Evolutionary conservation across 2,329 filamentous ascomycete species (phyloP).

Genomic region (Colletotrichum chrysophilum): DNA sequence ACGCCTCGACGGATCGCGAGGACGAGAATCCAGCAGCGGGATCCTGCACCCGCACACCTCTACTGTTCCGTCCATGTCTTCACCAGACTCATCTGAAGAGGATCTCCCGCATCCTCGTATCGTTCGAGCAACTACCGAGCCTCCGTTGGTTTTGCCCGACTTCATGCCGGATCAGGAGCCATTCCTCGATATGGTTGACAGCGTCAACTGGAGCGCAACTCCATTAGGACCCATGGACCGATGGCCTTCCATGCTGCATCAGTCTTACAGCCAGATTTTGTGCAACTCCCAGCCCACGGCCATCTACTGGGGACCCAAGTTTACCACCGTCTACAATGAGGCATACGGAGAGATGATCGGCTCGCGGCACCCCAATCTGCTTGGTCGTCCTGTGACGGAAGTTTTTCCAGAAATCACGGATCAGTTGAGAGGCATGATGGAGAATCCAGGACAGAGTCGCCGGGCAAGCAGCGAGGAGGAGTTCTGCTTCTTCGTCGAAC

Average conservation of each 20-base stretch:
- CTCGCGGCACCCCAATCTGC: constrained; percentile 66
- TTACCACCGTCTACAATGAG: constrained; percentile 71
- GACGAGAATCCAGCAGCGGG: constrained; percentile 11
- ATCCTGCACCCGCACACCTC: background rate
- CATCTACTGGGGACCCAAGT: constrained; percentile 69
- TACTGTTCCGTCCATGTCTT: background rate
- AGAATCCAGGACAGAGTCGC: constrained; percentile 31
- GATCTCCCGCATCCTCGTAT: constrained; percentile 25
- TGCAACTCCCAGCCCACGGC: constrained; percentile 55
- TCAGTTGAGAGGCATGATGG: constrained; percentile 52
- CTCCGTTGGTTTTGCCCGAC: constrained; percentile 35
- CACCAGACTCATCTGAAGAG: background rate
- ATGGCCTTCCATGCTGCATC: constrained; percentile 53
- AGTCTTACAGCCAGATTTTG: constrained; percentile 48
- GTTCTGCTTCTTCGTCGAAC: constrained; percentile 50
- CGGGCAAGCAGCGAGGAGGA: constrained; percentile 45
- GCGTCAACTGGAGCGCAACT: constrained; percentile 51
- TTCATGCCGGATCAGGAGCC: constrained; percentile 40
- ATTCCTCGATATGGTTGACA: constrained; percentile 44
- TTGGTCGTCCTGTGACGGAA: constrained; percentile 64
- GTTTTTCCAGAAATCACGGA: constrained; percentile 53
- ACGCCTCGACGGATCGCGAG: constrained; percentile 28
- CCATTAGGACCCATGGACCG: constrained; percentile 49
- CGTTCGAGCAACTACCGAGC: constrained; percentile 34
- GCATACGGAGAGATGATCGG: constrained; percentile 68